Evolutionary conservation across 2,329 filamentous ascomycete genomes (phyloP), one percentile per base, ranked within the genome.

Genomic region (Allantophomopsis lycopodina): DNA sequence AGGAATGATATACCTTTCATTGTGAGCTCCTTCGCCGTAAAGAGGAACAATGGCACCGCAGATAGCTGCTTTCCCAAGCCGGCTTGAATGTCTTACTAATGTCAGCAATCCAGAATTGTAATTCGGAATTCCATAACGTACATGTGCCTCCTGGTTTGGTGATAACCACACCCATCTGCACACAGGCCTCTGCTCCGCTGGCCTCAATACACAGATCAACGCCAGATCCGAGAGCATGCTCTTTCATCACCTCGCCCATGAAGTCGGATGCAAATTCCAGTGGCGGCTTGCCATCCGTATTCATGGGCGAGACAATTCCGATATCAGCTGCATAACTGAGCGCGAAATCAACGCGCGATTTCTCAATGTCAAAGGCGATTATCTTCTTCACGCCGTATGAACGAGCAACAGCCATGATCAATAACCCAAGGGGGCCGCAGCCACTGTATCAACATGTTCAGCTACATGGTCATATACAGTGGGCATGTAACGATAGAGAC

Each of bases 321-420:
- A 40, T 43, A 28, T 48, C 42, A 5, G 51, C 51, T 30, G 46
- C 48, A 20, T 55, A 52, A 7, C 37, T 41, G 20, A 44, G 37
- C 14, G 52, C 50, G 40, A 55, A 54, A 8, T 49, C 37, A 5
- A 46, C 40, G 1, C 50, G 46, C 0, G 46, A 45, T 37, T 50
- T 32, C 34, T 53, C 51, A 39, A 55, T 54, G 39, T 55, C 52
- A 38, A 55, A 53, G 40, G 52, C 50, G 45, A 54, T 43, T 31
- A 55, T 44, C 37, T 49, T 53, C 23, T 43, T 44, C 20, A 53
- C 46, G 3, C 50, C 51, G 35, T 53, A 50, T 2, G 53, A 50
- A 42, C 47, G 48, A 5, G 48, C 49, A 1, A 53, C 50, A 6
- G 53, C 51, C 16, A 54, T 44, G 15, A 50, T 42, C 3, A 55